Conservation (phyloP, 257 asterid genomes). For the Salvia rosmarinus region DNA sequence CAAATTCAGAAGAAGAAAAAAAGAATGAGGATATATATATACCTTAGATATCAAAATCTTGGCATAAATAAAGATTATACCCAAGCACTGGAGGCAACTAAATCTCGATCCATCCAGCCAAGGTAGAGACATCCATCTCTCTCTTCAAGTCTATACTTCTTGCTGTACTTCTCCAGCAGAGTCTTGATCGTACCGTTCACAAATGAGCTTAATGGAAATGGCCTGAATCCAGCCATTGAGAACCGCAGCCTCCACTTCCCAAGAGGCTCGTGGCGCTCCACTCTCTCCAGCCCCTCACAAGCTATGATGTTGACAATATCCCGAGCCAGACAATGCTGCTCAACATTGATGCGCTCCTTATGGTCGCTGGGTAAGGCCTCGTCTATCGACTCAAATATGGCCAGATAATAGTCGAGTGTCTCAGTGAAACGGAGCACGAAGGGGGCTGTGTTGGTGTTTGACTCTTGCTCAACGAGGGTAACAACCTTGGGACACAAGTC, state of each 20-base stretch:
- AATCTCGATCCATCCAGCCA: slow-evolving; percentile 43
- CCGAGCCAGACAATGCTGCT: slow-evolving; percentile 38
- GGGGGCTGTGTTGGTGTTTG: slow-evolving; percentile 42
- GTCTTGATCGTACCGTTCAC: slow-evolving; percentile 36
- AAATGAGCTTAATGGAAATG: slow-evolving; percentile 32
- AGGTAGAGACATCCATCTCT: slow-evolving; percentile 40
- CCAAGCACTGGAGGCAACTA: slow-evolving; percentile 42
- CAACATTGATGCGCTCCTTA: slow-evolving; percentile 33
- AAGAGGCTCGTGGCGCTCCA: slow-evolving; percentile 38
- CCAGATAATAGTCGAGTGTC: slow-evolving; percentile 37
- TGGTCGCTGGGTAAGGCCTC: slow-evolving; percentile 31
- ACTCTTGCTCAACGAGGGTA: slow-evolving; percentile 47
- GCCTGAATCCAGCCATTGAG: slow-evolving; percentile 39
- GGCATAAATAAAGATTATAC: background rate
- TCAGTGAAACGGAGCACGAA: slow-evolving; percentile 37
- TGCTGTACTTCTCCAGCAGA: slow-evolving; percentile 31
- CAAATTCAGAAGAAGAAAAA: background rate
- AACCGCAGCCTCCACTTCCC: slow-evolving; percentile 41
- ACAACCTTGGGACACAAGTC: slow-evolving; percentile 42
- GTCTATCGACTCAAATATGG: slow-evolving; percentile 33
- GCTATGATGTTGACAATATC: slow-evolving; percentile 38
- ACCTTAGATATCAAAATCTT: slow-evolving; percentile 9
- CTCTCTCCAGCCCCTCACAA: slow-evolving; percentile 38
- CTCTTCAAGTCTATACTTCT: slow-evolving; percentile 31
- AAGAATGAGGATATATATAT: background rate